Conservation (phyloP, 768 basidiomycete genomes). For the Phanerochaete carnosa region DNA sequence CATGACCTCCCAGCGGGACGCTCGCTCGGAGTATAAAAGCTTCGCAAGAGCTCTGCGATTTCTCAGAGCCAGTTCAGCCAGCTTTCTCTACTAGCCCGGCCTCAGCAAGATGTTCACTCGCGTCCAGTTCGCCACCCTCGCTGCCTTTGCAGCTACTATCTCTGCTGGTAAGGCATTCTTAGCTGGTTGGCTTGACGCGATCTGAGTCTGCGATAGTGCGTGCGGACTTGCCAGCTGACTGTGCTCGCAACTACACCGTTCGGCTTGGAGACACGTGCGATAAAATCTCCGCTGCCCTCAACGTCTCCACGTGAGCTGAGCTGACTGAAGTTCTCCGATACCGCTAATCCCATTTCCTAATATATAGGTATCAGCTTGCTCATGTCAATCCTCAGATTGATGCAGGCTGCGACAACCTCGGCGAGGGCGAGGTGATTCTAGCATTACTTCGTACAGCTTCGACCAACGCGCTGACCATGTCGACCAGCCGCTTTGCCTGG, state of each 20-base stretch:
- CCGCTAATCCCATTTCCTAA: background rate
- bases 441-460: background rate
- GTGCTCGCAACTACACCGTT: conserved; percentile 51
- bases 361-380: conserved; percentile 53
- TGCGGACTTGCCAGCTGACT: conserved; percentile 23
- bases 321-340: background rate
- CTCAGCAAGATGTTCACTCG: too few relatives aligned
- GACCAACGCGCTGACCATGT: background rate
- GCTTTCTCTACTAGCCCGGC: too few relatives aligned
- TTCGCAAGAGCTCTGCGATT: too few relatives aligned
- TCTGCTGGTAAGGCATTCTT: too few relatives aligned
- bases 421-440: conserved; percentile 40
- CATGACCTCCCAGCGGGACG: too few relatives aligned
- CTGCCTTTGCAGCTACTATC: too few relatives aligned
- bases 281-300: conserved; percentile 43
- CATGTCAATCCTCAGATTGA: conserved; percentile 50
- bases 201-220: background rate
- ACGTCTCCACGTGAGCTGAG: conserved; percentile 41
- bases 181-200: too few relatives aligned
- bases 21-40: too few relatives aligned
- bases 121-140: too few relatives aligned
- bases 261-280: conserved; percentile 52
- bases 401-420: conserved; percentile 53
- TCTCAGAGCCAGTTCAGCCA: too few relatives aligned
- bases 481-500: conserved; percentile 51